Percentiles rank a stretch among this genome's conserved stretches.
Evolutionary conservation across 83 land plant species (phyloP).

Genomic region (Thuja plicata): DNA sequence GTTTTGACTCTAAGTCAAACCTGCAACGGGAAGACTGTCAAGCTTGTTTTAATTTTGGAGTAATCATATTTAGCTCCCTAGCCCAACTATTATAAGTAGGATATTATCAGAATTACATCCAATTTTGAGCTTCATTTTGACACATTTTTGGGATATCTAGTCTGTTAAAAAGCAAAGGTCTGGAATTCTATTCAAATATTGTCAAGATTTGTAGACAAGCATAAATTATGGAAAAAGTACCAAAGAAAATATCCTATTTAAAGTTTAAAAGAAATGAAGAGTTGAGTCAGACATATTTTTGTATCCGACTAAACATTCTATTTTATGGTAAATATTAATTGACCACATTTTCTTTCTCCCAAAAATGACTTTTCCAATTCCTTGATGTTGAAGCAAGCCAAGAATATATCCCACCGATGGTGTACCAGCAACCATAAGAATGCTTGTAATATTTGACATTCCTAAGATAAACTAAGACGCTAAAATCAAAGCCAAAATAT

Average conservation of each 20-base stretch:
- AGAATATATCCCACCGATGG: constrained; percentile 40
- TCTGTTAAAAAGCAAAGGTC: not conserved
- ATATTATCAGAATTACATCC: too few relatives aligned
- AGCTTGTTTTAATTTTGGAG: too few relatives aligned
- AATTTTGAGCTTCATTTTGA: too few relatives aligned
- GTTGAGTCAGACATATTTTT: not conserved
- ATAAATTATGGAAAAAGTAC: not conserved
- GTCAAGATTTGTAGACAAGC: not conserved
- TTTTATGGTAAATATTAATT: not conserved
- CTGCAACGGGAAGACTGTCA: too few relatives aligned
- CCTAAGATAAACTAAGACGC: too few relatives aligned
- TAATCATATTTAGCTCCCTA: too few relatives aligned
- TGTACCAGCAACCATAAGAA: too few relatives aligned
- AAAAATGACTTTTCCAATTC: constrained; percentile 40
- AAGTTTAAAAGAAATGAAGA: not conserved
- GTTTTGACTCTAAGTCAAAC: too few relatives aligned
- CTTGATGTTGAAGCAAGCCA: constrained; percentile 48
- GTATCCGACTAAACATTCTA: not conserved
- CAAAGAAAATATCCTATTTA: not conserved
- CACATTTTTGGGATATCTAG: too few relatives aligned
- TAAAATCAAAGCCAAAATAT: too few relatives aligned
- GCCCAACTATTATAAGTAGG: too few relatives aligned
- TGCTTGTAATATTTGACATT: too few relatives aligned
- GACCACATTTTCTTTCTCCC: not conserved
- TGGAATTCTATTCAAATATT: not conserved